Evolutionary conservation across 164 flowering plant genomes (phyloP).

Genomic region (Magnolia sinica): DNA sequence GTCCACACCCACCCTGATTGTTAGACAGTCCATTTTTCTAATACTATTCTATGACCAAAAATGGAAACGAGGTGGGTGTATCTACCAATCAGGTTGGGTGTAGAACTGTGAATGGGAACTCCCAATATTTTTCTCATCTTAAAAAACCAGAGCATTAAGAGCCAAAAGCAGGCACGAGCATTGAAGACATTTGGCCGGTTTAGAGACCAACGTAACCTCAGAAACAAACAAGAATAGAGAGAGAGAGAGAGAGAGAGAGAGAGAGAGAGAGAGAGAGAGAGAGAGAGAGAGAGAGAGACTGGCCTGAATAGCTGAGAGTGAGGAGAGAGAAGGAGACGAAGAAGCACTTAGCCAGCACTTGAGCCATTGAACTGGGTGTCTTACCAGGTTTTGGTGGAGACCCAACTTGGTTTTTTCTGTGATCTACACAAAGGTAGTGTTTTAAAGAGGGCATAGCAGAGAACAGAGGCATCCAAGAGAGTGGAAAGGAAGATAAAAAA

Average conservation of each 20-base stretch:
- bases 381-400: conserved; percentile 14
- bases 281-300: conserved; percentile 11
- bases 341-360: conserved; percentile 22
- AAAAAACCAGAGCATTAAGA: neutral
- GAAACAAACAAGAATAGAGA: neutral
- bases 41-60: too few relatives aligned
- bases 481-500: neutral
- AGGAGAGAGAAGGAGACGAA: conserved; percentile 27
- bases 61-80: neutral
- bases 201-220: neutral
- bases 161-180: neutral
- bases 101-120: neutral
- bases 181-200: neutral
- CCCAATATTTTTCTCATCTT: neutral
- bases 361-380: conserved; percentile 32
- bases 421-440: neutral
- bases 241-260: neutral
- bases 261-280: conserved; percentile 7
- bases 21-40: too few relatives aligned
- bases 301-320: conserved; percentile 41
- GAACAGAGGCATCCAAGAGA: neutral
- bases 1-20: too few relatives aligned
- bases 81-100: neutral
- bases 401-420: conserved; percentile 12
- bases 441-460: neutral